These are phyloP conservation scores for Corylus avellana DNA, from an alignment of 306 rosid species.

Conservation along the genomic window DNA sequence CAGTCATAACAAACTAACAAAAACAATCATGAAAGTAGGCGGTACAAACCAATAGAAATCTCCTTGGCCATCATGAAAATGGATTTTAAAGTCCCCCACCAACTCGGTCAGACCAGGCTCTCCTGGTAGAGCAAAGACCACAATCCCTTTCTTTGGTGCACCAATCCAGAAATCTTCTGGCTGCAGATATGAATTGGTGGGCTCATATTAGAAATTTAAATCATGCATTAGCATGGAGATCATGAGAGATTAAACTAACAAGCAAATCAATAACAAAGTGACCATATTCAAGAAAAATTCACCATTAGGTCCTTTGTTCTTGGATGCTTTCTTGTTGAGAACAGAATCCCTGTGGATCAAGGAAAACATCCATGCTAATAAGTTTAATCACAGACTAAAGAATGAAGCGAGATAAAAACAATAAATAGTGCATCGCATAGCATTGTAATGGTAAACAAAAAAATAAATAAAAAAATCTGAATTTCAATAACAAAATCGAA, in stretches of 20 bases:
- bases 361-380: conserved; percentile 3
- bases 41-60: conserved; percentile 85
- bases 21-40: conserved; percentile 2
- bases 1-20: conserved; percentile 19
- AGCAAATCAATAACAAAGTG: conserved; percentile 7
- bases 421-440: background rate
- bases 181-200: conserved; percentile 45
- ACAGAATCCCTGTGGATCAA: conserved; percentile 67
- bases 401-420: background rate
- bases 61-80: conserved; percentile 94
- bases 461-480: background rate
- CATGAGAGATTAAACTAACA: conserved; percentile 6
- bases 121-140: conserved; percentile 96
- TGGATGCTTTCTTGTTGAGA: conserved; percentile 75
- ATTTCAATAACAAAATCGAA: background rate
- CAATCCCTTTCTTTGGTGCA: conserved; percentile 96
- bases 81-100: conserved; percentile 91
- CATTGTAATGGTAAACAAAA: background rate
- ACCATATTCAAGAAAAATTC: conserved; percentile 26
- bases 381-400: background rate
- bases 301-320: conserved; percentile 87
- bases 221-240: conserved; percentile 13
- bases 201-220: conserved; percentile 23
- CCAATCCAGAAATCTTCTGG: conserved; percentile 94
- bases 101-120: conserved; percentile 95